Evolutionary conservation across 2,329 filamentous ascomycete species (phyloP), one percentile per base, ranked within the genome.

Genomic region (Aureobasidium vineae): DNA sequence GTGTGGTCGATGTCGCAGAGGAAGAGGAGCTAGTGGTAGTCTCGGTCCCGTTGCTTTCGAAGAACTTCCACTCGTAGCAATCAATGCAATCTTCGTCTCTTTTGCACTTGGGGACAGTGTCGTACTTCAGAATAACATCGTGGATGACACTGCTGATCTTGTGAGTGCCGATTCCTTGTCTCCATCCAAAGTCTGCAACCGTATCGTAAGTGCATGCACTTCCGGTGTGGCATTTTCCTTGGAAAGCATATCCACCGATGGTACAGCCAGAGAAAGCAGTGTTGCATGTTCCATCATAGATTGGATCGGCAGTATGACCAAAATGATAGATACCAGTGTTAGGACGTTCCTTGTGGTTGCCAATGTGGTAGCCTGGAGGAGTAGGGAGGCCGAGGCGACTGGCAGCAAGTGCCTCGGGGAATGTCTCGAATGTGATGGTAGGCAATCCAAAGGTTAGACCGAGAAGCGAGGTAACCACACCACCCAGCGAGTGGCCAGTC

Each of bases 281-380:
- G 73, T 97, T 97, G 79, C 95, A 98, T 0, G 89, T 91, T 38
- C 95, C 95, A 80, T 97, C 93, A 73, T 89, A 99, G 40, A 99
- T 88, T 0, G 95, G 95, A 77, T 99, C 95, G 0, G 95, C 95
- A 0, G 92, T 98, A 73, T 98, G 93, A 4, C 95, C 95, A 75
- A 97, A 94, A 77, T 99, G 95, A 74, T 88, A 96, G 0, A 90
- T 84, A 15, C 91, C 93, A 0, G 92, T 96, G 72, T 87, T 85
- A 67, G 86, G 79, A 49, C 91, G 83, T 43, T 85, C 83, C 73
- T 96, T 91, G 36, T 91, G 89, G 38, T 85, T 82, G 49, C 85
- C 82, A 28, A 91, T 85, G 72, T 93, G 85, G 53, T 89, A 83
- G 28, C 90, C 91, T 0, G 94, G 94, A 15, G 95, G 94, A 0